Evolutionary conservation across 306 rosid genomes (phyloP), one percentile per base, ranked within the genome.

Genomic region (Chamaecrista fasciculata): DNA sequence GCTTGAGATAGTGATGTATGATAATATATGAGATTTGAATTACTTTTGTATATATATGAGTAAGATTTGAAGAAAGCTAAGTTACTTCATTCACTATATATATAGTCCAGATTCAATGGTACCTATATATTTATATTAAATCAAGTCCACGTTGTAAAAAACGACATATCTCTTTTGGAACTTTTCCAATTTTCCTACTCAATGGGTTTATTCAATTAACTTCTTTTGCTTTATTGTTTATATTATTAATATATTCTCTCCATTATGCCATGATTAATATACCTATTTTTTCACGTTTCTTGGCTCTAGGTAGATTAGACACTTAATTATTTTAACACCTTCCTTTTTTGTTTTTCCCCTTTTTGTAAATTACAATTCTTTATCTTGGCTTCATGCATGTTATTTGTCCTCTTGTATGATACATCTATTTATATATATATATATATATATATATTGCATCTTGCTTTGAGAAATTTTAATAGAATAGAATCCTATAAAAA

Each of bases 51-150:
- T 51, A 73, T 66, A 66, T 67, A 46, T 52, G 79, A 79, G 80
- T 31, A 43, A 18, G 75, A 74, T 81, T 68, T 21, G 57, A 71
- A 51, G 59, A 64, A 76, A 76, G 66, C 51, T 46, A 37, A 70
- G 79, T 61, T 46, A 18, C 49, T 23, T 16, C 46, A 3, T 18
- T 28, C 33, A 28, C 4, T 28, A 33, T 33, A n/a, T n/a, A n/a
- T n/a, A n/a, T 33, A 62, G 89, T 81, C 94, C 69, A 87, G 81
- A 81, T 90, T 83, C 96, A 90, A 28, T 89, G 96, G 79, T 56
- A 70, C 84, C 71, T 40, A 55, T 29, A 29, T n/a, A n/a, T n/a
- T 33, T 33, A 33, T n/a, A 2, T 37, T 11, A 39, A 72, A 68
- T 82, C 56, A 69, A 81, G 89, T 89, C 90, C 61, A 79, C 88